phyloP scores from a whole-genome alignment of 2,329 filamentous ascomycete genomes.

The Pseudomassariella vexata region DNA sequence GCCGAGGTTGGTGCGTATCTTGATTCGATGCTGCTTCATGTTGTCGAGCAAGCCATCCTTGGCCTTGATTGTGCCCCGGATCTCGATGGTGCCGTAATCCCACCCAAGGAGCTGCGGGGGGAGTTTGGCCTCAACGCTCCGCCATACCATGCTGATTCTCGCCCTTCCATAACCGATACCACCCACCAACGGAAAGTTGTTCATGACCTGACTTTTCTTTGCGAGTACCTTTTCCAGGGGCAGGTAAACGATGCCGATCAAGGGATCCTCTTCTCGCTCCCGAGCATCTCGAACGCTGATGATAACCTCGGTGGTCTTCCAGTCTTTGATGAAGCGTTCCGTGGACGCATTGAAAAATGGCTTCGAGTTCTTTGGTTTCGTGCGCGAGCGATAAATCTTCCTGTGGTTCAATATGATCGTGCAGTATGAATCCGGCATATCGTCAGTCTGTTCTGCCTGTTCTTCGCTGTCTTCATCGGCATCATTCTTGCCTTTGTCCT shows the following conservation, averaged over 20 bases:
- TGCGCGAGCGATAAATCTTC: conserved; percentile 64
- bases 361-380: conserved; percentile 72
- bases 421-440: conserved; percentile 65
- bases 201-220: conserved; percentile 58
- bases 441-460: conserved; percentile 55
- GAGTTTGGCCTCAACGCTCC: conserved; percentile 59
- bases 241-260: conserved; percentile 66
- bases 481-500: conserved; percentile 40
- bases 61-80: conserved; percentile 45
- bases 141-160: conserved; percentile 67
- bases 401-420: conserved; percentile 69
- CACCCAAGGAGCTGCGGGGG: conserved; percentile 57
- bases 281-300: conserved; percentile 62
- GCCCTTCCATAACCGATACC: conserved; percentile 68
- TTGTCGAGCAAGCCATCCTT: conserved; percentile 41
- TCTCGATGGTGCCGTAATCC: conserved; percentile 66
- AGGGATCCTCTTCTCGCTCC: conserved; percentile 62
- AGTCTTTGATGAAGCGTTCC: conserved; percentile 66
- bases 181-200: conserved; percentile 61
- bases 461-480: conserved; percentile 44
- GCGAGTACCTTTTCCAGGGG: conserved; percentile 57
- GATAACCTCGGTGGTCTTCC: conserved; percentile 61
- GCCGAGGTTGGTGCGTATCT: conserved; percentile 52
- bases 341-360: conserved; percentile 75
- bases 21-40: conserved; percentile 46